Evolutionary conservation across 208 protist genomes (phyloP), one percentile per base, ranked within the genome.

Genomic region (Naegleria lovaniensis): DNA sequence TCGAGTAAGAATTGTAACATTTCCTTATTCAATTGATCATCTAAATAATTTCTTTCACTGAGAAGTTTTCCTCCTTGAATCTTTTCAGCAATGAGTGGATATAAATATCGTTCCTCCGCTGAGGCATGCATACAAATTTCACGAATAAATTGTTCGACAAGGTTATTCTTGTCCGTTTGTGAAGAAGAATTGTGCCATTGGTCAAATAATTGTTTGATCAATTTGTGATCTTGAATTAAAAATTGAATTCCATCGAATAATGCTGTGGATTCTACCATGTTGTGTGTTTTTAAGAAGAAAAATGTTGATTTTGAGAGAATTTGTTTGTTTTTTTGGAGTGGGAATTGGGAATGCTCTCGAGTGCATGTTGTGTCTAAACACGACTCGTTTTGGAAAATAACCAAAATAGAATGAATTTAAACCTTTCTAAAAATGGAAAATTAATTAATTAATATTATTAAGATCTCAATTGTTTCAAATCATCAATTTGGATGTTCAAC

Each of bases 1-100:
- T 48, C 39, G 0, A 43, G 7, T 22, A 85, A 15, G 16, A 85
- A 48, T 48, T 85, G 67, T 36, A 79, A 33, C 67, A 85, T 85
- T 85, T 85, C 83, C n/a, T 85, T 85, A 48, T 48, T 85, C 13
- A 85, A 13, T n/a, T 85, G 83, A 43, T 85, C 83, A 85, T 85
- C 83, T 0, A 85, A 16, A 85, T 48, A 33, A 43, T 48, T 48
- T 29, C 83, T 40, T 7, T 85, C 83, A 19, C 6, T 36, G 19
- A 85, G 25, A 29, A 39, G n/a, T 43, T 40, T 43, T 43, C 40
- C 33, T 29, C 16, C 38, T n/a, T 9, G 38, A 29, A 85, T 6
- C 41, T 85, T 85, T 9, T 85, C 83, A 22, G 7, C 16, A 85
- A 85, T 40, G 0, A 85, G 25, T 19, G 83, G 83, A 48, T 85